Conservation (phyloP, 1,284 basidiomycete genomes). For the Tremellales sp. region DNA sequence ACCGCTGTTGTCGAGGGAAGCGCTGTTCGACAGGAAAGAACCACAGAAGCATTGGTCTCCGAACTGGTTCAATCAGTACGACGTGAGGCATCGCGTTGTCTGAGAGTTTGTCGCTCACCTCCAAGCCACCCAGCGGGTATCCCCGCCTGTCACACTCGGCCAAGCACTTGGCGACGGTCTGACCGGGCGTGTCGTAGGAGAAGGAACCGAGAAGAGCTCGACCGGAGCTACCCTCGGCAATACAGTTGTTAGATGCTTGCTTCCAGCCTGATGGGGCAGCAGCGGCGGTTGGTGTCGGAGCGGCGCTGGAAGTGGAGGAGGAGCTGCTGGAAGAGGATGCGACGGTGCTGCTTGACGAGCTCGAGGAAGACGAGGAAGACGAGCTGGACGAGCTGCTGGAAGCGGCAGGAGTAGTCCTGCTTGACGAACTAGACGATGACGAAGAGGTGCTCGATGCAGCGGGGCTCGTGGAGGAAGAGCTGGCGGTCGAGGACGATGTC, state of each 20-base stretch:
- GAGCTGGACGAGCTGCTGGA: not conserved
- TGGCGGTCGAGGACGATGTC: not conserved
- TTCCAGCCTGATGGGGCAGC: conserved; percentile 11
- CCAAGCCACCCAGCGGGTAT: conserved; percentile 34
- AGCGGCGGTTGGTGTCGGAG: conserved; percentile 5
- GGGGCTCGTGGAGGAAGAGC: not conserved
- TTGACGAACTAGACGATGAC: conserved; percentile 1
- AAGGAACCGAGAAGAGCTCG: conserved; percentile 20
- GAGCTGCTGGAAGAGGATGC: conserved; percentile 2
- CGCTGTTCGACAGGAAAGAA: conserved; percentile 18
- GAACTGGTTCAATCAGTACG: conserved; percentile 10
- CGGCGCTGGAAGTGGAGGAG: conserved; percentile 9
- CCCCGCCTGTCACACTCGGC: conserved; percentile 31
- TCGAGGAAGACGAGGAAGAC: conserved; percentile 2
- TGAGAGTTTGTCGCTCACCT: conserved; percentile 10
- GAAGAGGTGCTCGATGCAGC: not conserved
- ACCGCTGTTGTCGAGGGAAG: conserved; percentile 8
- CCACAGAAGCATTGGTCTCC: conserved; percentile 36
- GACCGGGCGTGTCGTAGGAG: conserved; percentile 7
- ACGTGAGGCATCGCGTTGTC: not conserved
- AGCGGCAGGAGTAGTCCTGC: not conserved
- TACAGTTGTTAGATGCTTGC: conserved; percentile 19
- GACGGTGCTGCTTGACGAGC: not conserved
- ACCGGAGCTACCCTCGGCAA: conserved; percentile 22
- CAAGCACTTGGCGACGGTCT: conserved; percentile 26